Percentiles rank a stretch among this genome's conserved stretches.
phyloP scores from a whole-genome alignment of 176 grass and related monocot genomes.

The Eragrostis curvula region DNA sequence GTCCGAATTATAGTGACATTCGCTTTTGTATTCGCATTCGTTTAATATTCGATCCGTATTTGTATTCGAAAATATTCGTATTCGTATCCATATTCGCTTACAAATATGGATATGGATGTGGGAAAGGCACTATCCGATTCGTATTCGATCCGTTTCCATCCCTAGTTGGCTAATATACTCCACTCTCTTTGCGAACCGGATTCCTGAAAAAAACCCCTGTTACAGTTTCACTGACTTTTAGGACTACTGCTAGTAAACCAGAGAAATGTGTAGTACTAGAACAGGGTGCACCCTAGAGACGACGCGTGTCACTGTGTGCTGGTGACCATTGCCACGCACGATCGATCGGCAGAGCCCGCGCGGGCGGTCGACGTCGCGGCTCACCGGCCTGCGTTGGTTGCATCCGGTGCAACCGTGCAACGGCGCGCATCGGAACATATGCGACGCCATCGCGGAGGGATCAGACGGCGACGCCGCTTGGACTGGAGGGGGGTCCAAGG shows the following conservation, averaged over 20 bases:
- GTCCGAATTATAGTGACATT: too few species aligned
- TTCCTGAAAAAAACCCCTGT: background rate
- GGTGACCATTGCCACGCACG: too few species aligned
- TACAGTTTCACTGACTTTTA: background rate
- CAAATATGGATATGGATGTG: too few species aligned
- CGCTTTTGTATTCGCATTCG: too few species aligned
- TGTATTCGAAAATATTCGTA: too few species aligned
- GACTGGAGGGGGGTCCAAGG: constrained; percentile 32
- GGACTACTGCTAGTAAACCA: background rate
- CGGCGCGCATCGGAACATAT: constrained; percentile 10
- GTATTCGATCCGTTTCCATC: too few species aligned
- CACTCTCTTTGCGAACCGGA: background rate
- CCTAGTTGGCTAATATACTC: too few species aligned
- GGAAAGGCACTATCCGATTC: too few species aligned
- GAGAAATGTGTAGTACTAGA: too few species aligned
- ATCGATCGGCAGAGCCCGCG: background rate
- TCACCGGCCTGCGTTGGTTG: background rate
- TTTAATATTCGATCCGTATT: too few species aligned
- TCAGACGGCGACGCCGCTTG: constrained; percentile 36
- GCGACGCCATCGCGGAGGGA: constrained; percentile 33
- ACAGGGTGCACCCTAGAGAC: background rate
- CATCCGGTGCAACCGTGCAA: constrained; percentile 16
- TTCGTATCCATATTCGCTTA: too few species aligned
- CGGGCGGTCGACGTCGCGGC: constrained; percentile 6
- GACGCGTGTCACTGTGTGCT: too few species aligned